These are phyloP conservation scores for Metschnikowia similis DNA, from an alignment of 805 yeast species.

Conservation along the genomic window DNA sequence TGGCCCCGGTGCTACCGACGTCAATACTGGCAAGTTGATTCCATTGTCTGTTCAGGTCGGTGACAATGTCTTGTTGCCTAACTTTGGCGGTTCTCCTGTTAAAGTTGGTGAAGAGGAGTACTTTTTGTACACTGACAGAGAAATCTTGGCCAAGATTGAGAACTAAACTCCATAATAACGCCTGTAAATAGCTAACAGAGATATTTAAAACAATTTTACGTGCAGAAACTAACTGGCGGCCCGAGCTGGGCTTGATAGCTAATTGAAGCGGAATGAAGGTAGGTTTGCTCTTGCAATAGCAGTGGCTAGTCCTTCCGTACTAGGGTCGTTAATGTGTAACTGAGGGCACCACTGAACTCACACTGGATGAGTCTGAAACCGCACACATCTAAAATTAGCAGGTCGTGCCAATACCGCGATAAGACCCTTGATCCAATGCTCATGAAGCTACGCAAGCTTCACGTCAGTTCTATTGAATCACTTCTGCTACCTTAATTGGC, in stretches of 20 bases:
- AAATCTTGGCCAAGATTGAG: slow-evolving; percentile 89
- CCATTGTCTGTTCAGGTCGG: slow-evolving; percentile 79
- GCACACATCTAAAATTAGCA: neutral
- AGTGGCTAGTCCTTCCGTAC: neutral
- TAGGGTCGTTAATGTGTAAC: neutral
- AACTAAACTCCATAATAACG: slow-evolving; percentile 19
- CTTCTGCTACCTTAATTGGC: neutral
- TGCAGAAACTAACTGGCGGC: neutral
- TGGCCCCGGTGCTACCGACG: slow-evolving; percentile 86
- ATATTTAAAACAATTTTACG: neutral
- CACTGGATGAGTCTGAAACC: neutral
- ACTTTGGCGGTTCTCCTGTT: slow-evolving; percentile 87
- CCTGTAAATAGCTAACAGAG: slow-evolving; percentile 6
- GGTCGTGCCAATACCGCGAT: slow-evolving; percentile 9
- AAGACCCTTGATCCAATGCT: slow-evolving; percentile 3
- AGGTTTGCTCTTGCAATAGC: neutral
- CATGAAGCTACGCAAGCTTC: neutral
- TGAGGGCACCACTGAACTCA: neutral
- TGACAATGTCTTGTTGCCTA: slow-evolving; percentile 91
- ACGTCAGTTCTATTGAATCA: neutral
- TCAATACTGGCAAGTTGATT: slow-evolving; percentile 64
- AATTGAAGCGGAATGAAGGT: neutral
- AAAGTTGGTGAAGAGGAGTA: slow-evolving; percentile 82
- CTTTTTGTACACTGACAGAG: slow-evolving; percentile 86
- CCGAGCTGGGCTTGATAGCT: neutral